Evolutionary conservation across 495 filamentous ascomycete genomes (phyloP).

Genomic region (Penicillium flavigenum): DNA sequence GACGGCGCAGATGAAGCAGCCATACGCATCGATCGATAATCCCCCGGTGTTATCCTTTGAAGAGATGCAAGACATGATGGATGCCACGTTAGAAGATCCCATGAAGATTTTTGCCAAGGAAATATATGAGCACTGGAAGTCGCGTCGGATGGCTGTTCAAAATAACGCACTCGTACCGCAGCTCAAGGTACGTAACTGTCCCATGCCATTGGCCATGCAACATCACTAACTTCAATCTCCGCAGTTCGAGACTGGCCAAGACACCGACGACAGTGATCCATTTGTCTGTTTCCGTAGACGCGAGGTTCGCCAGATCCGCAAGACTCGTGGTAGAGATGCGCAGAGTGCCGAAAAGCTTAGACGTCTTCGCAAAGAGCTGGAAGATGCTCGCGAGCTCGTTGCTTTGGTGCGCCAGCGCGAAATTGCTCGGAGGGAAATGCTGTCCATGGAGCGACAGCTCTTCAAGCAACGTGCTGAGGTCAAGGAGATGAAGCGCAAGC

Average conservation of each 20-base stretch:
- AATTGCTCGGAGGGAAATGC: slow-evolving; percentile 69
- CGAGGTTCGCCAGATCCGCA: slow-evolving; percentile 89
- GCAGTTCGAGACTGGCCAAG: slow-evolving; percentile 84
- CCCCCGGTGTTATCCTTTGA: slow-evolving; percentile 77
- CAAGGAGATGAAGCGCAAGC: slow-evolving; percentile 82
- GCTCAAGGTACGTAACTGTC: slow-evolving; percentile 59
- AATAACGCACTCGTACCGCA: slow-evolving; percentile 69
- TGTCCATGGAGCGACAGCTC: slow-evolving; percentile 68
- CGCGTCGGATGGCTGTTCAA: slow-evolving; percentile 58
- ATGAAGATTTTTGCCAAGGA: slow-evolving; percentile 74
- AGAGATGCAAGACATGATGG: slow-evolving; percentile 75
- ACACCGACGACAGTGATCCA: slow-evolving; percentile 93
- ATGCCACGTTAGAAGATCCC: slow-evolving; percentile 64
- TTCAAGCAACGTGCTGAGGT: slow-evolving; percentile 78
- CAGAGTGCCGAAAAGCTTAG: slow-evolving; percentile 94
- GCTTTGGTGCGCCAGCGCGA: slow-evolving; percentile 76
- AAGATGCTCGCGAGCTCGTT: slow-evolving; percentile 81
- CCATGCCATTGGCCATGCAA: background rate
- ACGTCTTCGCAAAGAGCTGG: slow-evolving; percentile 85
- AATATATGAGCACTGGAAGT: slow-evolving; percentile 91
- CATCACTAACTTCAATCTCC: slow-evolving; percentile 25
- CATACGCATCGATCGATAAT: slow-evolving; percentile 81
- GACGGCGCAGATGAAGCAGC: slow-evolving; percentile 74
- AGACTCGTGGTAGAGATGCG: slow-evolving; percentile 89
- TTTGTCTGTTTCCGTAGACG: slow-evolving; percentile 98